These are phyloP conservation scores for Mucor irregularis DNA, from an alignment of 371 early-diverging fungal genomes.

Conservation along the genomic window DNA sequence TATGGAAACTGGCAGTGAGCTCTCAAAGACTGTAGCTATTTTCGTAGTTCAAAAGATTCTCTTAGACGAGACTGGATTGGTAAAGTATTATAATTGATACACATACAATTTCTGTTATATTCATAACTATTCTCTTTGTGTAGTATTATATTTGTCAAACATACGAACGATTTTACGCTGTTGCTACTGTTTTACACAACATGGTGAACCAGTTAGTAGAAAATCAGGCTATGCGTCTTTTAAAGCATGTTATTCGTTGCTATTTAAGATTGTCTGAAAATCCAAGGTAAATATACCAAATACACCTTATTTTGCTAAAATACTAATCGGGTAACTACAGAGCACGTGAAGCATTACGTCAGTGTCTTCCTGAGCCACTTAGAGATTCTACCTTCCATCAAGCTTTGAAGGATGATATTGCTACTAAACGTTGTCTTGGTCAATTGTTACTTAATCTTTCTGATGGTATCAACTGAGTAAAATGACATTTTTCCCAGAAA, in stretches of 20 bases:
- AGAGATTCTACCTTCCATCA: conserved; percentile 78
- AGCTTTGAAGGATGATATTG: conserved; percentile 81
- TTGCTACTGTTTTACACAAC: conserved; percentile 92
- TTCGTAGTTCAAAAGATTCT: conserved; percentile 98
- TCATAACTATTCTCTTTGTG: not conserved
- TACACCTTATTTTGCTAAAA: too few species aligned
- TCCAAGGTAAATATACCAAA: conserved; percentile 55
- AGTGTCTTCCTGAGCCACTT: conserved; percentile 85
- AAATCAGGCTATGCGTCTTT: conserved; percentile 79
- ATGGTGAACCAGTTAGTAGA: conserved; percentile 93
- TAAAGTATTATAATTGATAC: conserved; percentile 25
- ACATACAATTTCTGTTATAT: not conserved
- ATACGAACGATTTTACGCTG: conserved; percentile 96
- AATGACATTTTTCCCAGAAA: too few species aligned
- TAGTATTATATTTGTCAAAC: conserved; percentile 95
- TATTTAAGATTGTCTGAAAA: conserved; percentile 95
- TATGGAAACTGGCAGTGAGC: conserved; percentile 96
- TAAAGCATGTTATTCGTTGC: conserved; percentile 96
- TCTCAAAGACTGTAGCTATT: conserved; percentile 97
- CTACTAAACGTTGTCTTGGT: conserved; percentile 73
- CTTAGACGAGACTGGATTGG: conserved; percentile 92
- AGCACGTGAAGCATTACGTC: conserved; percentile 85
- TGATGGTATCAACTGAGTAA: conserved; percentile 37
- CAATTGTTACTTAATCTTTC: conserved; percentile 69
- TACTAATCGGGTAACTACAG: conserved; percentile 33